phyloP scores from a whole-genome alignment of 805 yeast species.

The Priceomyces medius region DNA sequence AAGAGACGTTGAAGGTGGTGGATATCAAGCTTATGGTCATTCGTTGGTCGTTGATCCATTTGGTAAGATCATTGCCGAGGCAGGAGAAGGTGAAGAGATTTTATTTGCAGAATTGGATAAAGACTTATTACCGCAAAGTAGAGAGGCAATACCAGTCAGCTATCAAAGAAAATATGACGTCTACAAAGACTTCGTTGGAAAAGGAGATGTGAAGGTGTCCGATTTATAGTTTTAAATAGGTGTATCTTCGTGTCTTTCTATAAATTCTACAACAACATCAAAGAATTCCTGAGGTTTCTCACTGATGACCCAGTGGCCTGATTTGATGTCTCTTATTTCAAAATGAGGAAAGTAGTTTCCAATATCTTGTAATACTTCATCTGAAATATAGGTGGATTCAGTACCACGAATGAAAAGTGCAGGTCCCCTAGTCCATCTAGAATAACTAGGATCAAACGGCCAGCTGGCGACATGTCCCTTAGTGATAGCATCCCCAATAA shows the following conservation, averaged over 20 bases:
- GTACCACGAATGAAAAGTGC: constrained; percentile 78
- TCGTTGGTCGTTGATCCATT: constrained; percentile 44
- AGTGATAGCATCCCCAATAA: constrained; percentile 64
- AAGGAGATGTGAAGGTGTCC: constrained; percentile 28
- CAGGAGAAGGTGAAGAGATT: constrained; percentile 46
- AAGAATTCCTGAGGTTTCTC: constrained; percentile 82
- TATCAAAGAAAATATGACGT: constrained; percentile 44
- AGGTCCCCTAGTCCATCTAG: constrained; percentile 63
- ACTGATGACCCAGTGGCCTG: constrained; percentile 92
- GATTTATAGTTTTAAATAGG: constrained; percentile 16
- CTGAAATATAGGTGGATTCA: constrained; percentile 74
- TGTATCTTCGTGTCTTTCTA: constrained; percentile 46
- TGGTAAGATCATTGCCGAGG: constrained; percentile 44
- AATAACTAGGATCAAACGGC: constrained; percentile 60
- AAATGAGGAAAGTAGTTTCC: constrained; percentile 79
- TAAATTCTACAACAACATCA: constrained; percentile 58
- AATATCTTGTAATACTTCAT: constrained; percentile 70
- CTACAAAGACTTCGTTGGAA: constrained; percentile 36
- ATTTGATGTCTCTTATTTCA: constrained; percentile 67
- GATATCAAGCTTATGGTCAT: constrained; percentile 48
- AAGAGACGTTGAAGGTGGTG: constrained; percentile 56
- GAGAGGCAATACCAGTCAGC: constrained; percentile 43
- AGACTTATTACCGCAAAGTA: constrained; percentile 38
- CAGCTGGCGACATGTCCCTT: constrained; percentile 69
- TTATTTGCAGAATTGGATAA: constrained; percentile 41